Percentiles rank a stretch among this genome's conserved stretches.
phyloP scores from a whole-genome alignment of 169 alveolate genomes.

The Plasmodium coatneyi region DNA sequence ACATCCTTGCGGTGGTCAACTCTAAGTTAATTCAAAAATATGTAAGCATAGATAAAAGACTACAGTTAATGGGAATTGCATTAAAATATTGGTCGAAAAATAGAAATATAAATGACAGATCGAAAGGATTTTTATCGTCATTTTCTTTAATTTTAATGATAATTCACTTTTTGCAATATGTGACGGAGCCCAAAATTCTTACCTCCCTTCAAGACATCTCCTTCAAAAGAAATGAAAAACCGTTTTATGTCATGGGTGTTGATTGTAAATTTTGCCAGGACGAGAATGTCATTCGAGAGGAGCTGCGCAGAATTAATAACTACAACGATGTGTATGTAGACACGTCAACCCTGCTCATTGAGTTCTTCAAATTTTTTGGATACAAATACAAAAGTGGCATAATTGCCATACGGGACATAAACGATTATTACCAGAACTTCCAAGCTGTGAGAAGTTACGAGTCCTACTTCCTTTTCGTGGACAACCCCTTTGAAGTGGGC shows the following conservation, averaged over 20 bases:
- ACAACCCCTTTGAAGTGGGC: slow-evolving; percentile 87
- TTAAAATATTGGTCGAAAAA: slow-evolving; percentile 86
- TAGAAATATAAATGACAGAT: slow-evolving; percentile 84
- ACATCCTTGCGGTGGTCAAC: slow-evolving; percentile 83
- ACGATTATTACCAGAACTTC: slow-evolving; percentile 69
- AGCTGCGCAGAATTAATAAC: slow-evolving; percentile 70
- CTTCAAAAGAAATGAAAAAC: slow-evolving; percentile 79
- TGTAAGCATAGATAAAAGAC: slow-evolving; percentile 85
- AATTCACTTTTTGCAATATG: slow-evolving; percentile 85
- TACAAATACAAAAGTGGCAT: slow-evolving; percentile 75
- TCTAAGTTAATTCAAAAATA: slow-evolving; percentile 84
- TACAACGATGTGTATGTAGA: slow-evolving; percentile 40
- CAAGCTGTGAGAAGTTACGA: slow-evolving; percentile 42
- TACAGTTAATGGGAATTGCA: slow-evolving; percentile 81
- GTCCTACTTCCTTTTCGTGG: slow-evolving; percentile 78
- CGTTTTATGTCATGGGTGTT: slow-evolving; percentile 83
- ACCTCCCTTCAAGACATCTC: slow-evolving; percentile 87
- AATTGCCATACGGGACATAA: slow-evolving; percentile 77
- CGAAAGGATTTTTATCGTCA: slow-evolving; percentile 86
- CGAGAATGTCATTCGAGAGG: slow-evolving; percentile 74
- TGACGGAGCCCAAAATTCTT: slow-evolving; percentile 81
- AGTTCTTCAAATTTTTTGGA: slow-evolving; percentile 76
- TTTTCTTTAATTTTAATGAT: slow-evolving; percentile 86
- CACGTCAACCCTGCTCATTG: slow-evolving; percentile 33
- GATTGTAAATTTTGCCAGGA: slow-evolving; percentile 84